phyloP scores from a whole-genome alignment of 495 filamentous ascomycete genomes.

The Trypethelium eluteriae region DNA sequence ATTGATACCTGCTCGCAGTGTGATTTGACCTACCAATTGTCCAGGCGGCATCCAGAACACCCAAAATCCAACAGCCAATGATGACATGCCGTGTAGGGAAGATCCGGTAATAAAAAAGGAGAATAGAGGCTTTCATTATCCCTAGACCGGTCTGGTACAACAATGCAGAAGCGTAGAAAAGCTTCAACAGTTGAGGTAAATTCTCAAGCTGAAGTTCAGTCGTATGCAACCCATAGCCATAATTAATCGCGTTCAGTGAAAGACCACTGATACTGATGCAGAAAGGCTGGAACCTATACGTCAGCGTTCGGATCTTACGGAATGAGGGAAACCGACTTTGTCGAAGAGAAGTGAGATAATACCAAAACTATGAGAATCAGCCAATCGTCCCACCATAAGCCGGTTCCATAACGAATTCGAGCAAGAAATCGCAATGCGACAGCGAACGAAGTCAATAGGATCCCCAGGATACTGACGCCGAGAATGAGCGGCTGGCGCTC shows the following conservation, averaged over 20 bases:
- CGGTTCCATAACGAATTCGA: constrained; percentile 30
- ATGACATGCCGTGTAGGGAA: constrained; percentile 6
- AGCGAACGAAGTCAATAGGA: background rate
- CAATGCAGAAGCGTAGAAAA: background rate
- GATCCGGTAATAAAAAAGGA: constrained; percentile 3
- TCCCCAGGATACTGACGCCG: background rate
- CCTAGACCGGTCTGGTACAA: background rate
- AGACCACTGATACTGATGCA: background rate
- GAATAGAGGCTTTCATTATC: background rate
- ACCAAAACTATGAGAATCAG: constrained; percentile 39
- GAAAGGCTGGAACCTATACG: background rate
- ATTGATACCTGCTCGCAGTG: background rate
- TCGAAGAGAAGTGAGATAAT: constrained; percentile 6
- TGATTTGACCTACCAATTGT: background rate
- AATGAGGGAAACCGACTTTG: background rate
- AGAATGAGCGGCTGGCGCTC: constrained; percentile 7
- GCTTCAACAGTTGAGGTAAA: background rate
- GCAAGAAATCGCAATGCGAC: constrained; percentile 35
- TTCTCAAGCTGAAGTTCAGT: background rate
- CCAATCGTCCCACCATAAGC: constrained; percentile 40
- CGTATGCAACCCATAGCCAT: background rate
- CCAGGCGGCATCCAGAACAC: constrained; percentile 1
- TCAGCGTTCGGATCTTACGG: background rate
- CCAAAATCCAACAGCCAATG: constrained; percentile 7
- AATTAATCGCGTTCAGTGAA: background rate